phyloP scores from a whole-genome alignment of 2,329 filamentous ascomycete genomes.

The Colletotrichum shisoi region DNA sequence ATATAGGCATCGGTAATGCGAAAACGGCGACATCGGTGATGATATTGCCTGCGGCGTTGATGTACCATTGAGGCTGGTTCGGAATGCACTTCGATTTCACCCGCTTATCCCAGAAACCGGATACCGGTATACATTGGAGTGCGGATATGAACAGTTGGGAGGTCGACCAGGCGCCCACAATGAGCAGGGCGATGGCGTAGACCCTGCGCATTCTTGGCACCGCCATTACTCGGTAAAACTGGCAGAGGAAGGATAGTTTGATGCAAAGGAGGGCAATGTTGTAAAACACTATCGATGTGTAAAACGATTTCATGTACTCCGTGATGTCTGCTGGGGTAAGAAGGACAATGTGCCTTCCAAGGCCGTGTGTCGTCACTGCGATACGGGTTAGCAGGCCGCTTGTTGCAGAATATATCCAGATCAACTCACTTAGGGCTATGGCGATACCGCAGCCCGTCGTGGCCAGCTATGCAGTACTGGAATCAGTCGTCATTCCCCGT shows the following conservation, averaged over 20 bases:
- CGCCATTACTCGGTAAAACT: conserved; percentile 49
- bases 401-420: background rate
- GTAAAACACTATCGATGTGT: conserved; percentile 47
- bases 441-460: conserved; percentile 22
- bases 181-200: conserved; percentile 43
- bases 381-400: background rate
- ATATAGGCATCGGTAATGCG: conserved; percentile 43
- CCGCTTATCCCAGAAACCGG: conserved; percentile 44
- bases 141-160: conserved; percentile 44
- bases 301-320: conserved; percentile 43
- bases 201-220: conserved; percentile 43
- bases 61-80: conserved; percentile 41
- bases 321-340: conserved; percentile 12
- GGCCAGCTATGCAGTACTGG: conserved; percentile 10
- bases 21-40: conserved; percentile 44
- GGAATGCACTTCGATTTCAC: conserved; percentile 41
- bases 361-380: conserved; percentile 35
- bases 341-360: conserved; percentile 38
- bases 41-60: conserved; percentile 45
- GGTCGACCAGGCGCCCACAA: conserved; percentile 44
- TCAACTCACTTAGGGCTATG: conserved; percentile 22
- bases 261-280: conserved; percentile 44
- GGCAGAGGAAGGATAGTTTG: conserved; percentile 50
- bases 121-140: conserved; percentile 44
- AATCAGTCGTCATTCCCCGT: background rate